Base-by-base conservation (phyloP, 257 asterid species). In the Petunia secreta region DNA sequence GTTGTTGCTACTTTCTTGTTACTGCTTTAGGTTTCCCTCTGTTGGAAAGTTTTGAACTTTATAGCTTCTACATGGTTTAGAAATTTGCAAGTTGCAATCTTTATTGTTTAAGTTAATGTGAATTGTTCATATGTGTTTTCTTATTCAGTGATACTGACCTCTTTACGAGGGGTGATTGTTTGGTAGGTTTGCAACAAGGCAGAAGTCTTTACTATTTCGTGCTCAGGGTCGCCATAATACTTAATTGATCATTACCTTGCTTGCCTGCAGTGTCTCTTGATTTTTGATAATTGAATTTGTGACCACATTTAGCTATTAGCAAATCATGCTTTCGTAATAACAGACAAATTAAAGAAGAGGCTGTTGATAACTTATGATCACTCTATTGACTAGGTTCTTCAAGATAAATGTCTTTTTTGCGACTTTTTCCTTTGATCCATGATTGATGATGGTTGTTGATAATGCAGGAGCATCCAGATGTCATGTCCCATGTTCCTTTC, bases 391-490 rank as follows among this genome's bases (percentile, higher is more conserved):
- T 39, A 36, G 52, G 38, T 55, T 5, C 44, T 40, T 9, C 65
- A 48, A 38, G 13, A 25, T 53, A 43, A 2, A 14, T 52, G 46
- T 59, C 25, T 67, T 43, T 41, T 73, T 15, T 34, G 57, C 75
- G 41, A 43, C 41, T n/a, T 13, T 41, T 63, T 16, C 52, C 38
- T 41, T 81, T 80, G 44, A 62, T 81, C 8, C 14, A 48, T 48
- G 44, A 43, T 71, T 71, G 41, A 50, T 73, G 4, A 73, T 13
- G 46, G 0, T 69, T 77, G 86, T 74, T 6, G 67, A 5, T 84
- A 76, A 62, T 88, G 88, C 93, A 94, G 97, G 88, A 85, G 84
- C 90, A 85, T 75, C 76, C 85, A 25, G 87, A 89, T 82, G 83
- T 73, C 60, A 75, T 78, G 48, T 84, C 87, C 74, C 74, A 62